Evolutionary conservation across 805 yeast species (phyloP), one percentile per base, ranked within the genome.

Genomic region (Metschnikowia gelsemii): DNA sequence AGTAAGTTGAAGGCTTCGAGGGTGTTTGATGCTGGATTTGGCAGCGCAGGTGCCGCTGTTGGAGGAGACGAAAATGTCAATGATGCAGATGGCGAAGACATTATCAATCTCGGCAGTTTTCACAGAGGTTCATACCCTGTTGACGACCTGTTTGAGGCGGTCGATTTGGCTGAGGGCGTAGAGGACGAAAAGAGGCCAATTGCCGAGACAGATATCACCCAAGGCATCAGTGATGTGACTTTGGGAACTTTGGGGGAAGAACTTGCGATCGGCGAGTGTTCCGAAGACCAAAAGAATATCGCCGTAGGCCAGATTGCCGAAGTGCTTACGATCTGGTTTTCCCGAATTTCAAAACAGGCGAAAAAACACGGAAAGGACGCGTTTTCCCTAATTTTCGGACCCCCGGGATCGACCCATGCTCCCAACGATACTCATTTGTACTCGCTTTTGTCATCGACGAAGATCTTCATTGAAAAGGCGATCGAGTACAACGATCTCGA

Each of bases 251-350:
- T 12, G 8, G 33, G 6, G 13, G 34, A 22, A 4, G n/a, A 6
- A 11, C 6, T 12, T 9, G 8, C 8, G 5, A 23, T 54, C 21
- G 58, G 52, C 6, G 60, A 48, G 14, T 45, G 59, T 20, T 31
- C 61, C 8, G 30, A 40, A 6, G 61, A 59, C 29, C 50, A 61
- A 40, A 51, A 54, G 5, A 21, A 38, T n/a, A 60, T 18, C n/a
- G 24, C 31, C 4, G 18, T 40, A 8, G 35, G 28, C 21, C 43
- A 61, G 40, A 52, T 63, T 24, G 39, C 61, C 6, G 38, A 38
- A 13, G 50, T 59, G 6, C 45, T 64, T 18, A 54, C 51, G 23
- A 42, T 54, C 1, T 59, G 58, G 56, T 64, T 59, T 39, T 41
- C 45, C 18, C 40, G 42, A 23, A 32, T 62, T 14, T 38, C 44